Percentiles rank a stretch among this genome's conserved stretches.
Evolutionary conservation across 2,329 filamentous ascomycete species (phyloP).

Genomic region (Albophoma yamanashiensis): DNA sequence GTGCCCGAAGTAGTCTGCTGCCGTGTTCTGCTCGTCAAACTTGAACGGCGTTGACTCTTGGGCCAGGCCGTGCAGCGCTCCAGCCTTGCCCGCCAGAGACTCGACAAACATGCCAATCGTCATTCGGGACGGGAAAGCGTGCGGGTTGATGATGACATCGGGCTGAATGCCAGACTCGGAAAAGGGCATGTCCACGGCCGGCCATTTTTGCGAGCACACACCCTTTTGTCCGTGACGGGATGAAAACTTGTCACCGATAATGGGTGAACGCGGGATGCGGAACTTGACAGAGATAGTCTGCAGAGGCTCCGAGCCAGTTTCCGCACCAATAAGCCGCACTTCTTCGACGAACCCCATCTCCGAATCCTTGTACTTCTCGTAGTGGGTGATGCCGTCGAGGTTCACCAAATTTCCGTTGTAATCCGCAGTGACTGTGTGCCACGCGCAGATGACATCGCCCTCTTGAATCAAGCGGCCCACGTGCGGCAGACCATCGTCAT

Average conservation of each 20-base stretch:
- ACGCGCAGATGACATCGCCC: constrained; percentile 79
- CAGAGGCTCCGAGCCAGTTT: constrained; percentile 70
- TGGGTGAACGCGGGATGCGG: constrained; percentile 75
- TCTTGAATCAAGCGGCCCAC: constrained; percentile 69
- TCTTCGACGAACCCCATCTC: constrained; percentile 88
- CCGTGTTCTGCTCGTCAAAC: constrained; percentile 86
- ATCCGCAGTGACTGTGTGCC: constrained; percentile 77
- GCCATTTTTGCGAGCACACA: constrained; percentile 95
- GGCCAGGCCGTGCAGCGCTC: constrained; percentile 86
- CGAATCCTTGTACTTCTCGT: constrained; percentile 88
- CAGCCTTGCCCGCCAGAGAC: constrained; percentile 89
- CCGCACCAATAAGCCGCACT: constrained; percentile 79
- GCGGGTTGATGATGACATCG: constrained; percentile 97
- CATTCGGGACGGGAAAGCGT: constrained; percentile 99
- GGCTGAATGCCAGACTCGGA: constrained; percentile 94
- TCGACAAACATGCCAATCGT: constrained; percentile 99
- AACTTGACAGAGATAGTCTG: constrained; percentile 91
- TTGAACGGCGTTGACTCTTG: constrained; percentile 94
- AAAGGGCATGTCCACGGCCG: constrained; percentile 87
- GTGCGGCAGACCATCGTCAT: constrained; percentile 77
- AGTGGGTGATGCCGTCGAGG: constrained; percentile 74
- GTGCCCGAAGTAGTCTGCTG: constrained; percentile 89
- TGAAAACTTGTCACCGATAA: constrained; percentile 98
- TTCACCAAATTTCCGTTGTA: constrained; percentile 72
- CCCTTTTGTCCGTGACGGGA: constrained; percentile 98